Base-by-base conservation (phyloP, 192 early-diverging fungal genomes). In the Backusella westeae region DNA sequence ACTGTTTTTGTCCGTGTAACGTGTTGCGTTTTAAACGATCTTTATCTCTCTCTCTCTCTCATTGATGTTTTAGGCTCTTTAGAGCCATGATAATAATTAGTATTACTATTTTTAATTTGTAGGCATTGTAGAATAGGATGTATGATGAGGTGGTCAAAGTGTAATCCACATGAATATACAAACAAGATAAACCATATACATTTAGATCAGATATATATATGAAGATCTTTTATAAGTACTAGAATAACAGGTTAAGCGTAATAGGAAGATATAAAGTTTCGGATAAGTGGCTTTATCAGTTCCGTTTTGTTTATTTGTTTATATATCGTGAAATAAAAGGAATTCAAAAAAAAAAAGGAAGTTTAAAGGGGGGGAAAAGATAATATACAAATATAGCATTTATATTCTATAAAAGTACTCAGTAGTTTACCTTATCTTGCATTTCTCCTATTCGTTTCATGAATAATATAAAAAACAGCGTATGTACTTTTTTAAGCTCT, bases 311-410 rank as follows among this genome's bases (percentile, higher is more conserved):
- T 59, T 59, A 59, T 59, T 59, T 59, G n/a, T 56, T 56, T 56
- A 9, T n/a, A 7, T 23, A 63, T 14, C 26, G 56, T 29, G 12
- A 63, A 53, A 21, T 21, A 53, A 63, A 63, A 63, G 56, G 26
- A 63, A 63, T 63, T 63, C 23, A 49, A 49, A 29, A 63, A 23
- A n/a, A 23, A 29, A 21, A 23, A 26, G n/a, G n/a, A 53, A 9
- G 23, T 14, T 59, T 26, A 59, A 26, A 59, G 21, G 53, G 21
- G 46, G 17, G 46, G 5, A 10, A 15, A 17, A n/a, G 10, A 59
- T 26, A 26, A 59, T 59, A 59, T 59, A 59, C 56, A 59, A 59
- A 59, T 59, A 59, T 59, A 59, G 56, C n/a, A 59, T 59, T 59
- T 59, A 59, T 63, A 63, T 63, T 63, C 56, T 63, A 29, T 63